Base-by-base conservation (phyloP, 192 early-diverging fungal genomes). In the Entophlyctis luteolus region DNA sequence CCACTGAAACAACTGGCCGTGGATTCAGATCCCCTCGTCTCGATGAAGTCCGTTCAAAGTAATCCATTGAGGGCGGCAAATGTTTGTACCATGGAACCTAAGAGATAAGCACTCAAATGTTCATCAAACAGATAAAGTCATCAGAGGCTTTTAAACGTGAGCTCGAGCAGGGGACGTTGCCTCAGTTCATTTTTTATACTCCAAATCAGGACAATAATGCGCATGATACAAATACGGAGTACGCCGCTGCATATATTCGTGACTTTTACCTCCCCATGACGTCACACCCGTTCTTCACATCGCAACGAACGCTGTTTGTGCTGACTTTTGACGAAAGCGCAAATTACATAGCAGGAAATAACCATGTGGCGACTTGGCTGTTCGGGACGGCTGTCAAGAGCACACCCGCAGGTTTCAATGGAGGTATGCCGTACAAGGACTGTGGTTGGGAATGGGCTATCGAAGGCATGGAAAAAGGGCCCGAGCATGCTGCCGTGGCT, bases 121-220 rank as follows among this genome's bases (percentile, higher is more conserved):
- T 10, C 0, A 31, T 16, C 20, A 16, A 52, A 52, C 32, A 55
- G 54, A 55, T 55, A 4, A 55, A 55, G 20, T 55, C 54, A 23
- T 29, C 32, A 5, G 54, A 55, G 36, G 54, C 54, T 12, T 55
- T 55, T 35, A 55, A 55, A 55, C 54, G 54, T 10, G 54, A 55
- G 20, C 32, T 55, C 25, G 54, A 55, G 36, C 74, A 73, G 23
- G 73, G 72, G 28, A 72, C 65, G 4, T 70, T 84, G 8, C 84
- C 85, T 31, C 63, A 82, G 48, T 88, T 77, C 71, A 63, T 79
- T 10, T 85, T 78, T 65, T 86, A 82, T 55, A 84, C 76, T n/a
- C 88, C 88, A n/a, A 76, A 86, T 67, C 76, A 84, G 57, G 65
- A 65, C 31, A 80, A 85, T 55, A 76, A 85, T 68, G 84, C 76